A percentile compares a stretch with the other conserved stretches of the same genome.
These are phyloP conservation scores for Clarireedia sp. DNA, from an alignment of 2,329 filamentous ascomycete genomes.

Conservation along the genomic window DNA sequence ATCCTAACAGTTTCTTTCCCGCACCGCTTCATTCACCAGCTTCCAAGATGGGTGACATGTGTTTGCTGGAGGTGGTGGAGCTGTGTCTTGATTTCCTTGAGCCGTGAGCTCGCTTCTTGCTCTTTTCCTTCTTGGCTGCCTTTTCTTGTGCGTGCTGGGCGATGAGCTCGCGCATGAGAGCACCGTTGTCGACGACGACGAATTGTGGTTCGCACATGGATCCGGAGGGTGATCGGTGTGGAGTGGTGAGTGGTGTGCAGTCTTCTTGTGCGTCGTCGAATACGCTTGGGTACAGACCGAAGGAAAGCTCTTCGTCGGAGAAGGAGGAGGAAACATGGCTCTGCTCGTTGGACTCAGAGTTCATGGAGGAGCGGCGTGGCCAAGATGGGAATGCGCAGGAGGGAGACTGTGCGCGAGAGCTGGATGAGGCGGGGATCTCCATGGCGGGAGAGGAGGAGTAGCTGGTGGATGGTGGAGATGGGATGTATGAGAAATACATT, in stretches of 20 bases:
- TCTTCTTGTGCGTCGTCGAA: constrained; percentile 42
- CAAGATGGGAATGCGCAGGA: constrained; percentile 51
- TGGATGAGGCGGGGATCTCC: constrained; percentile 22
- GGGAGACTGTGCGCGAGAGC: constrained; percentile 19
- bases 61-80: constrained; percentile 37
- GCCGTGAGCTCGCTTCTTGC: constrained; percentile 23
- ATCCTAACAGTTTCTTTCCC: too few species aligned
- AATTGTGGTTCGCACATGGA: constrained; percentile 16
- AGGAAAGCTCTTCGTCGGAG: constrained; percentile 43
- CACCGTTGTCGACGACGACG: constrained; percentile 23
- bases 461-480: constrained; percentile 21
- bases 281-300: constrained; percentile 45
- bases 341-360: constrained; percentile 18
- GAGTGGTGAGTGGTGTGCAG: constrained; percentile 33
- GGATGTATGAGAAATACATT: constrained; percentile 26
- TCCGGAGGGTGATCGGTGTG: constrained; percentile 20
- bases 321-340: constrained; percentile 31
- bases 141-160: constrained; percentile 26
- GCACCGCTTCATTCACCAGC: constrained; percentile 32
- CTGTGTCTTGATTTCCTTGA: constrained; percentile 26
- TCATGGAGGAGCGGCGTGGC: constrained; percentile 46
- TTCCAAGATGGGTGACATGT: constrained; percentile 51
- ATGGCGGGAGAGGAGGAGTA: constrained; percentile 21
- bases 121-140: constrained; percentile 23
- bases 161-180: constrained; percentile 25